phyloP scores from a whole-genome alignment of 805 yeast species.

The Crinitomyces ghanaensis region DNA sequence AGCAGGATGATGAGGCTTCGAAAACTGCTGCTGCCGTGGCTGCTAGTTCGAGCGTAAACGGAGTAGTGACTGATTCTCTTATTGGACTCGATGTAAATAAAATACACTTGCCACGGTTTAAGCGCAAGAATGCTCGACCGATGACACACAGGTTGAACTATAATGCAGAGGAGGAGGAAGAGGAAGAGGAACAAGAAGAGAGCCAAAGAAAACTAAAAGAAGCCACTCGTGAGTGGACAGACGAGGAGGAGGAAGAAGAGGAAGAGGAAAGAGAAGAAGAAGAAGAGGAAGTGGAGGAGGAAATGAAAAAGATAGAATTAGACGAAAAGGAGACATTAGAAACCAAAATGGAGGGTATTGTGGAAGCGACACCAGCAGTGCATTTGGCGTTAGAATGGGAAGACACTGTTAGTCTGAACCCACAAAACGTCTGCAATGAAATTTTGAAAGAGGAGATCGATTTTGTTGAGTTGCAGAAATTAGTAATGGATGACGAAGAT shows the following conservation, averaged over 20 bases:
- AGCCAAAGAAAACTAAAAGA: conserved; percentile 1
- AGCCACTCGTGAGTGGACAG: conserved; percentile 1
- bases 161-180: conserved; percentile 17
- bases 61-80: conserved; percentile 2
- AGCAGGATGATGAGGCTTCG: conserved; percentile 2
- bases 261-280: neutral
- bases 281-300: conserved; percentile 17
- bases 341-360: neutral
- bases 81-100: conserved; percentile 16
- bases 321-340: conserved; percentile 23
- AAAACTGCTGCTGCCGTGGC: conserved; percentile 2
- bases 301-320: no score
- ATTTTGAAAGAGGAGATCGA: conserved; percentile 26
- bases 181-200: conserved; percentile 18
- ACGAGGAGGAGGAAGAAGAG: conserved; percentile 6
- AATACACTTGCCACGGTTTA: conserved; percentile 22
- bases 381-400: conserved; percentile 16
- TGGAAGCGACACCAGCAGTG: conserved; percentile 15
- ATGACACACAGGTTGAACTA: conserved; percentile 22
- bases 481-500: conserved; percentile 71
- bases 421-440: conserved; percentile 42
- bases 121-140: conserved; percentile 17
- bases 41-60: neutral
- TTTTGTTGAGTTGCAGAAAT: conserved; percentile 38
- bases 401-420: conserved; percentile 30